Evolutionary conservation across 192 early-diverging fungal genomes (phyloP).

Genomic region (Linnemannia exigua): DNA sequence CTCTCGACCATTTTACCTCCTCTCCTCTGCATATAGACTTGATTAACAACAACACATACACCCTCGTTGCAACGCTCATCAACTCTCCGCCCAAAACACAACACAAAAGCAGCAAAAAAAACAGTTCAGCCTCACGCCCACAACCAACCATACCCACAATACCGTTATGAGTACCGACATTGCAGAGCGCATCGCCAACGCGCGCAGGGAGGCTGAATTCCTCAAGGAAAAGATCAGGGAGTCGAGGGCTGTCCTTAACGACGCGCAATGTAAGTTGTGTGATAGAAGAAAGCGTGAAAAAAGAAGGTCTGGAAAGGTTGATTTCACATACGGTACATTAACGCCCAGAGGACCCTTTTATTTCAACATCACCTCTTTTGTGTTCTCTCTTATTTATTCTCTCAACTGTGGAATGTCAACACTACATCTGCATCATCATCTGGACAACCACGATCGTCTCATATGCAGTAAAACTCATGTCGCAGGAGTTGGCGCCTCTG

Average conservation of each 20-base stretch:
- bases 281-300: background rate
- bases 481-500: slow-evolving; percentile 90
- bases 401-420: background rate
- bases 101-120: background rate
- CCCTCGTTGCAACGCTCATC: background rate
- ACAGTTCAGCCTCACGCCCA: background rate
- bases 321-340: background rate
- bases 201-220: slow-evolving; percentile 94
- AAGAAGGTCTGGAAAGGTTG: background rate
- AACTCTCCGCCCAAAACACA: background rate
- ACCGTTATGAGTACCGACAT: slow-evolving; percentile 73
- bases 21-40: background rate
- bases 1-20: background rate
- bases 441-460: background rate
- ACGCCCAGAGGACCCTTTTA: background rate
- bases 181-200: slow-evolving; percentile 88
- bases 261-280: slow-evolving; percentile 88
- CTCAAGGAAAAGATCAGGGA: slow-evolving; percentile 97
- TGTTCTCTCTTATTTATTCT: background rate
- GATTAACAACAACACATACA: background rate
- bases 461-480: slow-evolving; percentile 85
- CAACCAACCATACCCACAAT: background rate
- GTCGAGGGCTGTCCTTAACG: slow-evolving; percentile 94
- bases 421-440: background rate
- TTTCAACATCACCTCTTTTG: background rate